phyloP scores from a whole-genome alignment of 108 stramenopile species.

The Fragilaria crotonensis region DNA sequence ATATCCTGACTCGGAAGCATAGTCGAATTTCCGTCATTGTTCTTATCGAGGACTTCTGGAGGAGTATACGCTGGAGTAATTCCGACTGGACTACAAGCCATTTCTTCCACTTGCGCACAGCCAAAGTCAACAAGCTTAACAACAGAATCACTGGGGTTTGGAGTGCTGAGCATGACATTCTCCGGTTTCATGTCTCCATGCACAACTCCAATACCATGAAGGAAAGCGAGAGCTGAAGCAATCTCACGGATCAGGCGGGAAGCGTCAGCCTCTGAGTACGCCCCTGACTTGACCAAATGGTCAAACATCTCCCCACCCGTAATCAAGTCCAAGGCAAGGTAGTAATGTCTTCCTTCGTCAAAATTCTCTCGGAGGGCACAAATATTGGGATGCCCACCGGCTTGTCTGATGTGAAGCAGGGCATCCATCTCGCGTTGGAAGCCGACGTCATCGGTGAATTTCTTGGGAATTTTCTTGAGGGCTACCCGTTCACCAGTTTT shows the following conservation, averaged over 20 bases:
- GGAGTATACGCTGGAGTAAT: conserved; percentile 76
- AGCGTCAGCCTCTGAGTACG: conserved; percentile 78
- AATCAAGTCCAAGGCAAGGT: conserved; percentile 72
- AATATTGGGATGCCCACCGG: conserved; percentile 77
- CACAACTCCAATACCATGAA: conserved; percentile 73
- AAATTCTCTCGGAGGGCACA: conserved; percentile 64
- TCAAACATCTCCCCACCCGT: conserved; percentile 84
- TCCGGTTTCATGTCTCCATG: conserved; percentile 84
- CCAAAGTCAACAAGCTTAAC: conserved; percentile 87
- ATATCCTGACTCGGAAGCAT: conserved; percentile 51
- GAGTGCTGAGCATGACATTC: conserved; percentile 72
- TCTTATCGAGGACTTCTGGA: conserved; percentile 52
- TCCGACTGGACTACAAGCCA: conserved; percentile 19
- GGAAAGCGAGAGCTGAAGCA: conserved; percentile 54
- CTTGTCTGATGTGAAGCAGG: conserved; percentile 53
- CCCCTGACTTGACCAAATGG: conserved; percentile 71
- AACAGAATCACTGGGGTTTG: conserved; percentile 38
- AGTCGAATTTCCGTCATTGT: conserved; percentile 9
- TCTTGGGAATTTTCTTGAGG: conserved; percentile 73
- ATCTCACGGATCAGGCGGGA: conserved; percentile 63
- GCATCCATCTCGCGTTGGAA: conserved; percentile 79
- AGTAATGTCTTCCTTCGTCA: conserved; percentile 54
- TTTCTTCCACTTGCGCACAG: conserved; percentile 47
- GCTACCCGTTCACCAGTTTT: conserved; percentile 48
- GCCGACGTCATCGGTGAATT: conserved; percentile 50